Evolutionary conservation across 2,329 filamentous ascomycete genomes (phyloP).

Genomic region (Fusarium sp.): DNA sequence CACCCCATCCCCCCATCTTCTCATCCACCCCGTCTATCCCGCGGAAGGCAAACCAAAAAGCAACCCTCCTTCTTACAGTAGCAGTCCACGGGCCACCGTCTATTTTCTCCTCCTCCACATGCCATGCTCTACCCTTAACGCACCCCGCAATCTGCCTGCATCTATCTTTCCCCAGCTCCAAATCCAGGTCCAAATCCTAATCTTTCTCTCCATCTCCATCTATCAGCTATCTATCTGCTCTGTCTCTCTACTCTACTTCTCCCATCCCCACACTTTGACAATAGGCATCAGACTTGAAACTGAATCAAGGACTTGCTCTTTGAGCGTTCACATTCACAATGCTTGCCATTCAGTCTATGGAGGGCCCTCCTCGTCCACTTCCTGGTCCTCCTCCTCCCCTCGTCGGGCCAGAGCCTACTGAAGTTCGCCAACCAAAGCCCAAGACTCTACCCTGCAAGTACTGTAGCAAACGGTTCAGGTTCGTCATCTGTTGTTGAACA

Average conservation of each 20-base stretch:
- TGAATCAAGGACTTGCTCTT: slow-evolving; percentile 25
- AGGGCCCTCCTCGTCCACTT: slow-evolving; percentile 52
- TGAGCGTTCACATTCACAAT: slow-evolving; percentile 49
- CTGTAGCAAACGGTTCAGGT: slow-evolving; percentile 71
- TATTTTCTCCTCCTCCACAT: slow-evolving; percentile 41
- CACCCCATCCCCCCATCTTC: neutral
- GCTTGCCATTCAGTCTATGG: slow-evolving; percentile 63
- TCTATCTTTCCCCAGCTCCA: slow-evolving; percentile 42
- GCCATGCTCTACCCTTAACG: slow-evolving; percentile 39
- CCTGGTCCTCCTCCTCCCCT: slow-evolving; percentile 40
- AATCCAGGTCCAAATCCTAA: slow-evolving; percentile 35
- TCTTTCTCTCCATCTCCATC: slow-evolving; percentile 34
- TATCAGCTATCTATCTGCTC: slow-evolving; percentile 23
- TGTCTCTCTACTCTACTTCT: slow-evolving; percentile 26
- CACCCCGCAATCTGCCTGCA: slow-evolving; percentile 43
- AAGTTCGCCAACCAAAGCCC: slow-evolving; percentile 66
- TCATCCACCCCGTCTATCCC: slow-evolving; percentile 1
- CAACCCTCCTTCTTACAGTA: slow-evolving; percentile 19
- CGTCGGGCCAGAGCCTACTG: slow-evolving; percentile 56
- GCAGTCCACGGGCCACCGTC: slow-evolving; percentile 40
- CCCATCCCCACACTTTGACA: slow-evolving; percentile 30
- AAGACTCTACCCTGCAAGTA: slow-evolving; percentile 71
- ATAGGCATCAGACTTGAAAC: slow-evolving; percentile 6
- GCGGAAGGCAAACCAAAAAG: slow-evolving; percentile 13
- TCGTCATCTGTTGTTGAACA: slow-evolving; percentile 43